Conservation (phyloP, 345 rosid genomes). For the Euphorbia pulcherrima region DNA sequence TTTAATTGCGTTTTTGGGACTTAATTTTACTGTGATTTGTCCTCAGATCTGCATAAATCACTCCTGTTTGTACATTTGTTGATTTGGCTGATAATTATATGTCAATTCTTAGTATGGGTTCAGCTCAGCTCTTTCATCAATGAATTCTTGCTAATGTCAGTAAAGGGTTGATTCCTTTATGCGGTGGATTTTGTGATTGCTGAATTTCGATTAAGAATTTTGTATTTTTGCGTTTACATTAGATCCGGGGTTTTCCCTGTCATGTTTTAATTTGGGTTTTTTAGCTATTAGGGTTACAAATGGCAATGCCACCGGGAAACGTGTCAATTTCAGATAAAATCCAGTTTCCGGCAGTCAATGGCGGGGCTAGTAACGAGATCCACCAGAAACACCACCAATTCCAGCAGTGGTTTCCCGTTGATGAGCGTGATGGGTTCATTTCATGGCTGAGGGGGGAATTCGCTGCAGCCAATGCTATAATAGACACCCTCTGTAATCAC, state of each 20-base stretch:
- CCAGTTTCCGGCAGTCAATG: conserved; percentile 45
- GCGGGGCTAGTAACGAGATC: conserved; percentile 29
- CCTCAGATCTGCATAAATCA: conserved; percentile 11
- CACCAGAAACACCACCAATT: conserved; percentile 38
- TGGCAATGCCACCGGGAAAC: conserved; percentile 87
- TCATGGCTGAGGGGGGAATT: conserved; percentile 87
- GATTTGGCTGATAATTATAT: neutral
- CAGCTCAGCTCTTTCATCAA: neutral
- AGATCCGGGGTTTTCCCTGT: conserved; percentile 15
- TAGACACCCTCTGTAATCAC: conserved; percentile 71
- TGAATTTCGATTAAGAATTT: neutral
- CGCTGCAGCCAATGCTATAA: conserved; percentile 90
- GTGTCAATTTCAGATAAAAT: conserved; percentile 52
- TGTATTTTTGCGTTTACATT: conserved; percentile 1
- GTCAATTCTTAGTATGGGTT: neutral
- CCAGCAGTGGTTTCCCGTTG: conserved; percentile 51
- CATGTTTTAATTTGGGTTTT: conserved; percentile 9
- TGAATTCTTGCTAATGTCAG: neutral
- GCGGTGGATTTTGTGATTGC: neutral
- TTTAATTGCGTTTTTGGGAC: neutral
- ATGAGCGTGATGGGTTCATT: conserved; percentile 75
- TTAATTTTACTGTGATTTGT: neutral
- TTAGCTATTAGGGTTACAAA: conserved; percentile 16
- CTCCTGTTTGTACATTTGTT: neutral
- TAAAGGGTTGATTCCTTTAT: neutral